These are phyloP conservation scores for Suhomyces vadensis DNA, from an alignment of 805 yeast species.

Conservation along the genomic window DNA sequence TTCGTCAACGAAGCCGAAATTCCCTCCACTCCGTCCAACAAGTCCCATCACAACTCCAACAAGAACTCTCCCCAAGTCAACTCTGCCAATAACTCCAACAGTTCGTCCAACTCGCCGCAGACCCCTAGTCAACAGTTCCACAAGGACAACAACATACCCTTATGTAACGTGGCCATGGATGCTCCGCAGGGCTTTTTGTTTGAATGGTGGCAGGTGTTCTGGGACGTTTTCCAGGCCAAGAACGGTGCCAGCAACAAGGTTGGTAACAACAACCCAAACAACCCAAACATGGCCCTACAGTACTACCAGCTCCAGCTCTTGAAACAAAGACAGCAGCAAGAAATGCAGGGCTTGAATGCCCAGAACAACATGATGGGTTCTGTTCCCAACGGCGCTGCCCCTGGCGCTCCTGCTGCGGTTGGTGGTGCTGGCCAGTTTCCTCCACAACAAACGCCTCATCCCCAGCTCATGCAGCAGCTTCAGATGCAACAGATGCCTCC, in stretches of 20 bases:
- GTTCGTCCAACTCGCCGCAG: slow-evolving; percentile 23
- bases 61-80: slow-evolving; percentile 22
- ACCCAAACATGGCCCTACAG: slow-evolving; percentile 59
- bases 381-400: slow-evolving; percentile 9
- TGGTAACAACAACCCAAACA: slow-evolving; percentile 32
- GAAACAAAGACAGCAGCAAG: slow-evolving; percentile 61
- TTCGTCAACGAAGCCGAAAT: slow-evolving; percentile 79
- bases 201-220: slow-evolving; percentile 96
- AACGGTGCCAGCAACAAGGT: slow-evolving; percentile 28
- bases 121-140: slow-evolving; percentile 30
- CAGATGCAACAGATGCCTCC: slow-evolving; percentile 14
- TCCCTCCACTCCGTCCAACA: slow-evolving; percentile 28
- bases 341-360: slow-evolving; percentile 42
- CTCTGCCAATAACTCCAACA: background rate
- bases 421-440: slow-evolving; percentile 8
- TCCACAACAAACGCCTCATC: slow-evolving; percentile 14
- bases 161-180: slow-evolving; percentile 60
- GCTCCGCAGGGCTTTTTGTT: slow-evolving; percentile 84
- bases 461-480: slow-evolving; percentile 10
- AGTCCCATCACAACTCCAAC: slow-evolving; percentile 13
- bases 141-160: slow-evolving; percentile 48
- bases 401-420: slow-evolving; percentile 5
- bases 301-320: slow-evolving; percentile 65
- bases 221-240: slow-evolving; percentile 89
- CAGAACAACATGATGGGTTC: slow-evolving; percentile 18